Conservation (phyloP, 2,329 filamentous ascomycete species). For the Pseudogymnoascus sp. region DNA sequence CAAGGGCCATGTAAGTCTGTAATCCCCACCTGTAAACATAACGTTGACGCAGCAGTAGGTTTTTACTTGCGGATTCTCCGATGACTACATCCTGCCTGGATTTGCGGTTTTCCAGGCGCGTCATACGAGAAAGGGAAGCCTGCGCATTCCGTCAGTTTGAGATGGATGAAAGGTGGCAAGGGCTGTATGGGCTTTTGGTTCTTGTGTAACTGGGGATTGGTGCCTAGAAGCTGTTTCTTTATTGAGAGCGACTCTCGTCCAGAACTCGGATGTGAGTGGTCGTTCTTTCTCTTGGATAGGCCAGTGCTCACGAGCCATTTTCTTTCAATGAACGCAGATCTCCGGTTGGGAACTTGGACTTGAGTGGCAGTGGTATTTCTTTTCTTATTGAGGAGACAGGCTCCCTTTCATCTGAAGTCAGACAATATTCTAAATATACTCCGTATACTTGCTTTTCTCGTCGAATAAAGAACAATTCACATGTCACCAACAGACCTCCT, state of each 20-base stretch:
- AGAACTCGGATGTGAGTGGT: not conserved
- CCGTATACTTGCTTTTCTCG: no score
- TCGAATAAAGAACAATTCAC: not conserved
- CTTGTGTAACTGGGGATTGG: not conserved
- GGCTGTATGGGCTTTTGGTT: not conserved
- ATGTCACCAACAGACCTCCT: not conserved
- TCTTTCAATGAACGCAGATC: not conserved
- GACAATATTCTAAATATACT: not conserved
- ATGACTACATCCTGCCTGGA: not conserved
- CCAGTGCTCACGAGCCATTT: not conserved
- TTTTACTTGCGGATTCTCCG: not conserved
- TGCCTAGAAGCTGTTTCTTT: not conserved
- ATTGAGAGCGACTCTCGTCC: not conserved
- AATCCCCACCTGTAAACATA: not conserved
- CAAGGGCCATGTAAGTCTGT: not conserved
- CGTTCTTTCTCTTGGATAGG: not conserved
- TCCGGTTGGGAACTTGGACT: not conserved
- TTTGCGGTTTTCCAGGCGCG: not conserved
- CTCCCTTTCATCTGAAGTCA: not conserved
- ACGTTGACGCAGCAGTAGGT: not conserved
- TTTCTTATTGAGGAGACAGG: not conserved
- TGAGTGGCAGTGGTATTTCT: no score
- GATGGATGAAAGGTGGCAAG: not conserved
- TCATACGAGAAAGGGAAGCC: not conserved
- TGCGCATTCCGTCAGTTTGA: not conserved